A percentile compares a stretch with the other conserved stretches of the same genome.
These are phyloP conservation scores for Pelomyxa schiedti DNA, from an alignment of 78 protist genomes.

Conservation along the genomic window DNA sequence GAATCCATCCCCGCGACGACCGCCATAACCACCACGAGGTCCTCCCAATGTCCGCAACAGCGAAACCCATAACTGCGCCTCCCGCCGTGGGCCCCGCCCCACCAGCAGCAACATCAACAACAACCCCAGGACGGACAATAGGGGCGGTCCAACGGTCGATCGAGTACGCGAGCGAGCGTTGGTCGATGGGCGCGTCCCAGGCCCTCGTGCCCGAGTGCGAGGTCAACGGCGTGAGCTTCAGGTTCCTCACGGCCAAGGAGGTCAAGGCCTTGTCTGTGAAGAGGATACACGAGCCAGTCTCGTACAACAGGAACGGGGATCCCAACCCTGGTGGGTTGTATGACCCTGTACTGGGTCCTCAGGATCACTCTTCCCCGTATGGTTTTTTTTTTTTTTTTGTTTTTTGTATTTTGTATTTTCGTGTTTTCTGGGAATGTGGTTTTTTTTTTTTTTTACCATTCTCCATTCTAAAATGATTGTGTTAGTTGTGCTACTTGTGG, in stretches of 20 bases:
- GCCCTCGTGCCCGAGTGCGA: too few species aligned
- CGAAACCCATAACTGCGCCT: too few species aligned
- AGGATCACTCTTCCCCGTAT: slow-evolving; percentile 27
- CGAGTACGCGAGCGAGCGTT: too few species aligned
- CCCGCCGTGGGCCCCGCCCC: too few species aligned
- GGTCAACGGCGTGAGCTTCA: slow-evolving; percentile 24
- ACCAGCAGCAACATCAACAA: too few species aligned
- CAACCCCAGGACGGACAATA: too few species aligned
- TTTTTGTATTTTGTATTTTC: background rate
- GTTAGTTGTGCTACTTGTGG: slow-evolving; percentile 70
- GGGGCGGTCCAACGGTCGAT: too few species aligned
- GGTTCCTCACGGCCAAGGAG: slow-evolving; percentile 46
- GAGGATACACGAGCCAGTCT: slow-evolving; percentile 34
- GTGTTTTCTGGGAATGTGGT: background rate
- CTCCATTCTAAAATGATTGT: background rate
- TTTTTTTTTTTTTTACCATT: background rate
- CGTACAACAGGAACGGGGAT: slow-evolving; percentile 42
- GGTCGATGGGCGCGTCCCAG: too few species aligned
- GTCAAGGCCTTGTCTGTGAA: slow-evolving; percentile 28
- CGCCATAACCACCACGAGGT: too few species aligned
- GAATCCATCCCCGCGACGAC: too few species aligned
- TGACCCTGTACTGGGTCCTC: slow-evolving; percentile 83
- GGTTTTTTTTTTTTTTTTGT: too few species aligned
- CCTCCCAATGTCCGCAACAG: too few species aligned
- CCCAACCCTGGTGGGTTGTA: slow-evolving; percentile 73